Base-by-base conservation (phyloP, 1,284 basidiomycete species). In the Mycosarcoma maydis region DNA sequence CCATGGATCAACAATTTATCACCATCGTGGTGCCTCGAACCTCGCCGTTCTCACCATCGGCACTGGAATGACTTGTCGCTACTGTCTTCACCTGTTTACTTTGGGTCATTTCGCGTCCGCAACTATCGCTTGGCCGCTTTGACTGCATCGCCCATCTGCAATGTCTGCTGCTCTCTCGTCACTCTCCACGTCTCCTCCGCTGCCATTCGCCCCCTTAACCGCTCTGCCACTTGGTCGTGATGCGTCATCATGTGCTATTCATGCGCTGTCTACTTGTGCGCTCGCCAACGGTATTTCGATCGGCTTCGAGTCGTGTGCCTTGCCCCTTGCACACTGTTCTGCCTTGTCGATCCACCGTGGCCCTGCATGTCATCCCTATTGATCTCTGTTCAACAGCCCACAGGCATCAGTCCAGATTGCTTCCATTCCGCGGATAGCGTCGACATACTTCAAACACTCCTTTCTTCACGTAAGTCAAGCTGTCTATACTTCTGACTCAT, bases 221-320 rank as follows among this genome's bases (percentile, higher is more conserved):
- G n/a, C 26, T 38, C 34, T 42, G n/a, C 8, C 17, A 20, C 24
- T 47, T 13, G n/a, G 23, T 47, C 34, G 17, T 47, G 26, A 38
- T 33, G 38, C 22, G 30, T 33, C 38, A n/a, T 33, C 38, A 42
- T 55, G 53, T 37, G 37, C 30, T 26, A 16, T 23, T 19, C 33
- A 20, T 24, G 37, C 42, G 20, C 59, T 52, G 48, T 56, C 52
- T 41, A 48, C 27, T 51, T 62, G 59, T 46, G 59, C 59, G 36
- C 26, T 36, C 33, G 32, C 37, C 32, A 19, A 38, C 42, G 37
- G 26, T 42, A 17, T 26, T 44, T 11, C 42, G 29, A n/a, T 39
- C 22, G 36, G 36, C 23, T 27, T 27, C 42, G 33, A 30, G 16
- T 37, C 16, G 4, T 51, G 59, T 55, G 24, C 60, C 53, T 62